Evolutionary conservation across 169 alveolate genomes (phyloP).

Genomic region (Plasmodium gallinaceum): DNA sequence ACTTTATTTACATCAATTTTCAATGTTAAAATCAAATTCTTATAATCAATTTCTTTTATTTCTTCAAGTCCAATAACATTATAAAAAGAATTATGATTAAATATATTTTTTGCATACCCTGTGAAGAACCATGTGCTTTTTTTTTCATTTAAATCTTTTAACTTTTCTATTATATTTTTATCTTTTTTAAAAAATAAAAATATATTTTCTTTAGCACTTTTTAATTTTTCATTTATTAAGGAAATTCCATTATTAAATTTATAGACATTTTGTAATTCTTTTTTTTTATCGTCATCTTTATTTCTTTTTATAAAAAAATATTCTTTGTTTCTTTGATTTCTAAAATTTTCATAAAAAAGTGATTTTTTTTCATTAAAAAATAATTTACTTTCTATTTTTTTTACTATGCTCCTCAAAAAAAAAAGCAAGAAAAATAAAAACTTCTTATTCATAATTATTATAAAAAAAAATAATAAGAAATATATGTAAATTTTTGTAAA

Average conservation of each 20-base stretch:
- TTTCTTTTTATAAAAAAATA: constrained; percentile 28
- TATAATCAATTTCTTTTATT: constrained; percentile 34
- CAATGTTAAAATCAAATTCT: background rate
- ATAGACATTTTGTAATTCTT: too few species aligned
- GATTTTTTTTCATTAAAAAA: constrained; percentile 1
- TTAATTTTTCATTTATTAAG: constrained; percentile 3
- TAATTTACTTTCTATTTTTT: constrained; percentile 22
- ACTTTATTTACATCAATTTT: constrained; percentile 23
- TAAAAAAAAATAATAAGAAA: too few species aligned
- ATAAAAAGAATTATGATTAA: constrained; percentile 18
- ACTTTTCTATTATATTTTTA: constrained; percentile 34
- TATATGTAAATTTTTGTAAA: too few species aligned
- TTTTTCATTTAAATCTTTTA: constrained; percentile 47
- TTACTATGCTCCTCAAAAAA: constrained; percentile 13
- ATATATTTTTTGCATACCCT: constrained; percentile 75
- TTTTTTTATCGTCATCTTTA: constrained; percentile 3
- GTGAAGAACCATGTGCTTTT: constrained; percentile 56
- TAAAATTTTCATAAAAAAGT: background rate
- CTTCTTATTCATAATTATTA: constrained; percentile 16
- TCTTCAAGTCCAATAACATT: constrained; percentile 60
- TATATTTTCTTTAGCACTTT: constrained; percentile 15
- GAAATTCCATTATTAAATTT: background rate
- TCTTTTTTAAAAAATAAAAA: constrained; percentile 19
- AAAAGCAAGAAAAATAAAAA: constrained; percentile 5
- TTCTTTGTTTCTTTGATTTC: background rate